A percentile compares a stretch with the other conserved stretches of the same genome.
phyloP scores from a whole-genome alignment of 768 basidiomycete genomes.

The Scleroderma citrinum region DNA sequence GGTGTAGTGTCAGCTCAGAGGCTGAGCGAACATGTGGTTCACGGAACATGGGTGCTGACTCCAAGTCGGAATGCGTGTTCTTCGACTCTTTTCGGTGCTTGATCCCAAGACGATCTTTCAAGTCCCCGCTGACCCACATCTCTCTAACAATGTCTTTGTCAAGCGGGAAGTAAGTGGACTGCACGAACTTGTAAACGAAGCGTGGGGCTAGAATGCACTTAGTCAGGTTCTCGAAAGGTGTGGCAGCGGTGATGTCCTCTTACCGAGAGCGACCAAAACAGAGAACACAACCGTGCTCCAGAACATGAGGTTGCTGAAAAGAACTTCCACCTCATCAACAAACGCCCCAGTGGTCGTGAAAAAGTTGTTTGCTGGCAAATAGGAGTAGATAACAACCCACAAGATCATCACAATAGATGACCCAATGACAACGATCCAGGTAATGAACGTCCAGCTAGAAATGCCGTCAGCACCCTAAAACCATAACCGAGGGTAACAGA shows the following conservation, averaged over 20 bases:
- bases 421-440: slow-evolving; percentile 75
- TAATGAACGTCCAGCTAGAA: slow-evolving; percentile 73
- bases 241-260: slow-evolving; percentile 7
- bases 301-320: slow-evolving; percentile 77
- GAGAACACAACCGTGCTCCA: slow-evolving; percentile 77
- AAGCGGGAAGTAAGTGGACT: slow-evolving; percentile 65
- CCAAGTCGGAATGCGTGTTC: slow-evolving; percentile 37
- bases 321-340: slow-evolving; percentile 59
- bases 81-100: slow-evolving; percentile 53
- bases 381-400: slow-evolving; percentile 90
- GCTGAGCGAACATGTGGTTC: slow-evolving; percentile 57
- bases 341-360: slow-evolving; percentile 71
- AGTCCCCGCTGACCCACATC: slow-evolving; percentile 79
- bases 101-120: slow-evolving; percentile 78
- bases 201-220: slow-evolving; percentile 54
- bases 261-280: slow-evolving; percentile 67
- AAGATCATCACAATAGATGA: slow-evolving; percentile 76
- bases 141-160: slow-evolving; percentile 93
- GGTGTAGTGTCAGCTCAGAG: slow-evolving; percentile 47
- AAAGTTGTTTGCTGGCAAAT: slow-evolving; percentile 65
- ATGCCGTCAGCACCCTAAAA: slow-evolving; percentile 3
- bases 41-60: slow-evolving; percentile 69
- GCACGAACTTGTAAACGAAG: slow-evolving; percentile 69
- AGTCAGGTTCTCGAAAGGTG: too few relatives aligned
- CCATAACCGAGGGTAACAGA: slow-evolving; percentile 12